Conservation (phyloP, 2,329 filamentous ascomycete genomes). For the Colletotrichum sp. region DNA sequence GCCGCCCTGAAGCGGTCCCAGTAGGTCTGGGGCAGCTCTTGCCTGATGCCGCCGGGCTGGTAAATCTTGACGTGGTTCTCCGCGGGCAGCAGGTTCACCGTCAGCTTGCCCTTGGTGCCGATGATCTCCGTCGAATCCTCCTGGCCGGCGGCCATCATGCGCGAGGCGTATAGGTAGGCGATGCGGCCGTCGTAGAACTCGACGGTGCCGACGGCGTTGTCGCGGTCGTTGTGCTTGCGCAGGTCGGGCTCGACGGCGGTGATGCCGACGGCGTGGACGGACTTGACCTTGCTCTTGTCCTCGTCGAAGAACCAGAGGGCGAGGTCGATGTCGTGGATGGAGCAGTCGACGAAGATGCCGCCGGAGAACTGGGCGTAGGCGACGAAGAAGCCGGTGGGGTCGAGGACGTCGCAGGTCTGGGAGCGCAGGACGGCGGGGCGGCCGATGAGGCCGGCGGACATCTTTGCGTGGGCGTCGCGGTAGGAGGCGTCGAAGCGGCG, state of each 20-base stretch:
- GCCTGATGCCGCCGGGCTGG: slow-evolving; percentile 56
- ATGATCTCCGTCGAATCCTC: slow-evolving; percentile 72
- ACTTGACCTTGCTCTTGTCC: slow-evolving; percentile 32
- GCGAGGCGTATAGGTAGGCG: slow-evolving; percentile 66
- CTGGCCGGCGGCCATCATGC: slow-evolving; percentile 73
- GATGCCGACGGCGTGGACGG: slow-evolving; percentile 34
- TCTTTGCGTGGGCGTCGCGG: slow-evolving; percentile 60
- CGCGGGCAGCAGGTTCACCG: slow-evolving; percentile 63
- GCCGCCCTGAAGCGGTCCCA: slow-evolving; percentile 68
- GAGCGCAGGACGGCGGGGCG: slow-evolving; percentile 64
- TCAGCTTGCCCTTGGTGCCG: slow-evolving; percentile 68
- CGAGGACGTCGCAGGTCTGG: slow-evolving; percentile 72
- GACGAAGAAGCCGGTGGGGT: slow-evolving; percentile 71
- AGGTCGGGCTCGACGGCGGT: slow-evolving; percentile 36
- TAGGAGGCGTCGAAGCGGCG: slow-evolving; percentile 67
- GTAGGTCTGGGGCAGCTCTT: slow-evolving; percentile 66
- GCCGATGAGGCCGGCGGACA: slow-evolving; percentile 61
- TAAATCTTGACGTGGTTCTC: slow-evolving; percentile 61
- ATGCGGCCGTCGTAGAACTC: slow-evolving; percentile 69
- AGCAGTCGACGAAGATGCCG: slow-evolving; percentile 75
- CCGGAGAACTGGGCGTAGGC: slow-evolving; percentile 69
- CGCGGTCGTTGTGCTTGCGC: slow-evolving; percentile 33
- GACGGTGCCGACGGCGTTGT: slow-evolving; percentile 55
- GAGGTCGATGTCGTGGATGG: slow-evolving; percentile 68
- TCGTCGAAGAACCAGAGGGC: slow-evolving; percentile 39